Evolutionary conservation across 192 early-diverging fungal species (phyloP), one percentile per base, ranked within the genome.

Genomic region (Pilobolus umbonatus): DNA sequence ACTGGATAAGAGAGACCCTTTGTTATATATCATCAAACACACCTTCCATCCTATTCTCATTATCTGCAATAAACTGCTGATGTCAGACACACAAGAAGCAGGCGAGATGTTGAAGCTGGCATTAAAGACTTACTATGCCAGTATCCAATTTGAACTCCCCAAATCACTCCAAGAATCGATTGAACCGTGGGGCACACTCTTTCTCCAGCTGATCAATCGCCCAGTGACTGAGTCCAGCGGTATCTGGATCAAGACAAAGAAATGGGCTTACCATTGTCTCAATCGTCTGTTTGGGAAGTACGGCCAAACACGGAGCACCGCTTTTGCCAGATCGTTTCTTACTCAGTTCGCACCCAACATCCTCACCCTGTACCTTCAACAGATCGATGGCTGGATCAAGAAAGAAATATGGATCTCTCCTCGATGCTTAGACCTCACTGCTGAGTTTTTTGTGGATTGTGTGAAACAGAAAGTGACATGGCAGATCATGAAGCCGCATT

Each of bases 261-360:
- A 96, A 65, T 96, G 96, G 95, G 88, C 95, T 0, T 87, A 88
- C 64, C 84, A 81, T 61, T 90, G 85, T 72, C 72, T 98, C 62
- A 92, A 95, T 77, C 84, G 81, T 25, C 78, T 92, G 12, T 93
- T 95, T 57, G 62, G 71, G 21, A 74, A 77, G 47, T 87, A 85
- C 57, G 86, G 89, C 40, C 89, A 89, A 56, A 67, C 62, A 51
- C 56, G 72, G 31, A 80, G 81, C 64, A 69, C 57, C 9, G 52
- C 68, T 7, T 97, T 98, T 71, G 86, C 94, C 25, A 85, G 81
- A 55, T 69, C 82, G 28, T 99, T 99, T 65, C 77, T 89, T 24
- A 65, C 77, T 12, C 84, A 93, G 59, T 97, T 95, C 80, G 89
- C 89, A 28, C 92, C 94, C 36, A 86, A 91, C 61, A 93, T 99